Evolutionary conservation across 768 basidiomycete species (phyloP).

Genomic region (Tylopilus sp.): DNA sequence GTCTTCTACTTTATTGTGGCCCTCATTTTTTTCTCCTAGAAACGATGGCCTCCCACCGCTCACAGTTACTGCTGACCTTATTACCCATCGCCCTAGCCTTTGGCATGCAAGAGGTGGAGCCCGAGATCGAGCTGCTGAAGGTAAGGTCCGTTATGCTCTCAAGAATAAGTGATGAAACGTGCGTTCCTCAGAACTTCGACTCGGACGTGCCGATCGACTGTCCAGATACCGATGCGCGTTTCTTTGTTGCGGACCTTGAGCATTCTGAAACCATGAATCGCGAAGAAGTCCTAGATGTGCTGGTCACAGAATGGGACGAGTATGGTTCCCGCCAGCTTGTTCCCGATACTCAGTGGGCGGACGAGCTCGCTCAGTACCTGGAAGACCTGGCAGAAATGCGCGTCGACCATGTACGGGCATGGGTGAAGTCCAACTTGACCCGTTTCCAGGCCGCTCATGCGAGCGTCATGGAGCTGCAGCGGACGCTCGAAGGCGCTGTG

Average conservation of each 20-base stretch:
- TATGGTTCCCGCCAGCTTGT: conserved; percentile 31
- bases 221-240: conserved; percentile 34
- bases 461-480: conserved; percentile 41
- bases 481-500: conserved; percentile 39
- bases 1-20: background rate
- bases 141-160: conserved; percentile 24
- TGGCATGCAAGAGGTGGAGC: conserved; percentile 45
- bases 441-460: conserved; percentile 47
- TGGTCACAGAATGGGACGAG: conserved; percentile 30
- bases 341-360: conserved; percentile 42
- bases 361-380: conserved; percentile 38
- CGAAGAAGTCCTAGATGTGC: conserved; percentile 12
- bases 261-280: conserved; percentile 9
- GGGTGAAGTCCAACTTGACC: conserved; percentile 47
- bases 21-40: conserved; percentile 27
- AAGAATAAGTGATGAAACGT: background rate
- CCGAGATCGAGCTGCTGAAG: conserved; percentile 47
- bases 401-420: conserved; percentile 44
- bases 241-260: conserved; percentile 30
- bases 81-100: conserved; percentile 47
- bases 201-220: conserved; percentile 40
- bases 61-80: conserved; percentile 36
- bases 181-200: conserved; percentile 48
- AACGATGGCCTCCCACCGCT: conserved; percentile 45
- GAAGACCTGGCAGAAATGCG: conserved; percentile 42